These are phyloP conservation scores for Auricularia sp. DNA, from an alignment of 768 basidiomycete species.

Conservation along the genomic window DNA sequence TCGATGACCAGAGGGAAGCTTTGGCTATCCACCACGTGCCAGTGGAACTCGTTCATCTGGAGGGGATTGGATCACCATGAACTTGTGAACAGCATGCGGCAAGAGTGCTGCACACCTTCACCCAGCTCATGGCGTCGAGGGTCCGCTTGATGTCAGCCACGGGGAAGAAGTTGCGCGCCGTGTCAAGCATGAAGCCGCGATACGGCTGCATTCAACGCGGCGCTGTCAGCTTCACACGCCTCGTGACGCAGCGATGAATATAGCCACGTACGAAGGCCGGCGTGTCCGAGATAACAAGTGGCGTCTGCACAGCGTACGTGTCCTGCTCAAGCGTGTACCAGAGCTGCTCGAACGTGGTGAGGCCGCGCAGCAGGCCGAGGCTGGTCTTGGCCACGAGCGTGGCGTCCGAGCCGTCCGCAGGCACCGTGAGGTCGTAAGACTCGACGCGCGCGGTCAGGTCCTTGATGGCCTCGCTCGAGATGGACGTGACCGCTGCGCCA, in stretches of 20 bases:
- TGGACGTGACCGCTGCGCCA: conserved; percentile 23
- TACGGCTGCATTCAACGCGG: conserved; percentile 38
- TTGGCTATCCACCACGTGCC: conserved; percentile 79
- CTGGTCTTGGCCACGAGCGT: conserved; percentile 49
- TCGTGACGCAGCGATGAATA: not conserved
- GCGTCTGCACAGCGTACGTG: conserved; percentile 45
- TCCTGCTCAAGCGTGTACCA: conserved; percentile 40
- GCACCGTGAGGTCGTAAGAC: conserved; percentile 47
- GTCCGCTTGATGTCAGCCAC: conserved; percentile 56
- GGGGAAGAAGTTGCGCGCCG: conserved; percentile 63
- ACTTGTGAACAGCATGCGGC: not conserved
- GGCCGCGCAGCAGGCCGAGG: conserved; percentile 56
- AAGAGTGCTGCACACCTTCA: conserved; percentile 36
- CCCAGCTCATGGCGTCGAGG: conserved; percentile 67
- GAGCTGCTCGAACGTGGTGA: conserved; percentile 65
- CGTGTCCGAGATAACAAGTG: conserved; percentile 47
- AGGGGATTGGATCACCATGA: conserved; percentile 1
- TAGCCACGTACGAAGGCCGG: conserved; percentile 51
- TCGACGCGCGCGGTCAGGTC: conserved; percentile 40
- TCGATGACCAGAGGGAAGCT: conserved; percentile 67
- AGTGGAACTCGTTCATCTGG: conserved; percentile 68
- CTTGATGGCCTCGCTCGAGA: conserved; percentile 43
- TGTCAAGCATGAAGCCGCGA: conserved; percentile 74
- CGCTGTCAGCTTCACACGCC: not conserved
- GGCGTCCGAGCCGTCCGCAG: conserved; percentile 43